Percentiles rank a stretch among this genome's conserved stretches.
Evolutionary conservation across 306 rosid genomes (phyloP).

Genomic region (Lathyrus oleraceus): DNA sequence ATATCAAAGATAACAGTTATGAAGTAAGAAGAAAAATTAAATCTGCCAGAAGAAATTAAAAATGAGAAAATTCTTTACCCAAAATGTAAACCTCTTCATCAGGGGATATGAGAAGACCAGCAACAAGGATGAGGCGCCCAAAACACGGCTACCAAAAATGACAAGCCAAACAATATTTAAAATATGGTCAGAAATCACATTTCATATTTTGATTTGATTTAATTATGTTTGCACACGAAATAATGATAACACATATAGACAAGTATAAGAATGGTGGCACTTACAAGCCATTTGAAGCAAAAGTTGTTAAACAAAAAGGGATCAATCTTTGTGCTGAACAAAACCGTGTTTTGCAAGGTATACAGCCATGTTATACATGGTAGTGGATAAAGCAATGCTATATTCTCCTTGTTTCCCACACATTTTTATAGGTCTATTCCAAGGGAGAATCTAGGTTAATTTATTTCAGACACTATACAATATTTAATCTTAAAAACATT

Average conservation of each 20-base stretch:
- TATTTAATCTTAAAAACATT: background rate
- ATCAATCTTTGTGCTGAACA: constrained; percentile 8
- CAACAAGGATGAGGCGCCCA: constrained; percentile 90
- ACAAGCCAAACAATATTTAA: constrained; percentile 27
- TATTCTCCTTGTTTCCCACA: constrained; percentile 15
- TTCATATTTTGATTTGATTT: background rate
- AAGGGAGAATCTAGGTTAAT: constrained; percentile 4
- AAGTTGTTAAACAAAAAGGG: background rate
- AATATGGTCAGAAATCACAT: background rate
- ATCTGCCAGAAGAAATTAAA: constrained; percentile 12
- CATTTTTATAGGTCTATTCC: constrained; percentile 9
- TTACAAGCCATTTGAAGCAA: constrained; percentile 17
- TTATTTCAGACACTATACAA: background rate
- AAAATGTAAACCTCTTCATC: constrained; percentile 90
- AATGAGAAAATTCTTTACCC: constrained; percentile 56
- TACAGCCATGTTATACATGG: constrained; percentile 10
- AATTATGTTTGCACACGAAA: constrained; percentile 11
- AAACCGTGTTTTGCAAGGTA: constrained; percentile 8
- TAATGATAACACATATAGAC: background rate
- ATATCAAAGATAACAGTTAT: constrained; percentile 6
- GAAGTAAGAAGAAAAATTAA: constrained; percentile 4
- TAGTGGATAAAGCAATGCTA: constrained; percentile 12
- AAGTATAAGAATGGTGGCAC: constrained; percentile 1
- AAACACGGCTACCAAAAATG: constrained; percentile 57
- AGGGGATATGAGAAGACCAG: constrained; percentile 95